Conservation (phyloP, 1,284 basidiomycete species). For the Pascua guehoae region DNA sequence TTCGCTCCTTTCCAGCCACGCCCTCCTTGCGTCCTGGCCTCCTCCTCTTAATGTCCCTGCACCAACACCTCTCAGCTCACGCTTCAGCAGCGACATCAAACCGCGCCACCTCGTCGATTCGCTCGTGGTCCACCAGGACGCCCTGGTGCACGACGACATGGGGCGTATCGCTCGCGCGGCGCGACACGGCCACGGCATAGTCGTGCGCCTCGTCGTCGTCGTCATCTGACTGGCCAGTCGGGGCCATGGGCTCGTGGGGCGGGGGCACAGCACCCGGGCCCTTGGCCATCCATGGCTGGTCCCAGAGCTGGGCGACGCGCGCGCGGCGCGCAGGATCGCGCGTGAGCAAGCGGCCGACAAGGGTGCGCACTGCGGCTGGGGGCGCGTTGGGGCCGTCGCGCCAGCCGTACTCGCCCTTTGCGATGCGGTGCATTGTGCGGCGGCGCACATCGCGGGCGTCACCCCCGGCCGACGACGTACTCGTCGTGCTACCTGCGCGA, state of each 20-base stretch:
- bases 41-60: too few relatives aligned
- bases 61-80: too few relatives aligned
- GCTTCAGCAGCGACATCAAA: background rate
- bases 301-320: conserved; percentile 62
- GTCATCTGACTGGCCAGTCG: background rate
- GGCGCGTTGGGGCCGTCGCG: conserved; percentile 41
- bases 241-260: conserved; percentile 8
- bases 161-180: conserved; percentile 12
- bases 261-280: conserved; percentile 31
- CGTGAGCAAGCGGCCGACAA: conserved; percentile 64
- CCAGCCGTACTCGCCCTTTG: conserved; percentile 71
- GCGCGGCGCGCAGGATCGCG: conserved; percentile 64
- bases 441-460: conserved; percentile 10
- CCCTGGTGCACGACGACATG: conserved; percentile 15
- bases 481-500: conserved; percentile 18
- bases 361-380: conserved; percentile 33
- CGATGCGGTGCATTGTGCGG: conserved; percentile 63
- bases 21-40: too few relatives aligned
- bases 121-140: conserved; percentile 16
- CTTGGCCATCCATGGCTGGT: conserved; percentile 60
- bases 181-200: conserved; percentile 2
- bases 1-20: too few relatives aligned
- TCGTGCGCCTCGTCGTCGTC: background rate
- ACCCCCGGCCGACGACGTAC: background rate
- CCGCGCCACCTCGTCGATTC: conserved; percentile 15